Conservation (phyloP, 225 moss, liverwort and hornwort species). For the Polytrichum formosum region DNA sequence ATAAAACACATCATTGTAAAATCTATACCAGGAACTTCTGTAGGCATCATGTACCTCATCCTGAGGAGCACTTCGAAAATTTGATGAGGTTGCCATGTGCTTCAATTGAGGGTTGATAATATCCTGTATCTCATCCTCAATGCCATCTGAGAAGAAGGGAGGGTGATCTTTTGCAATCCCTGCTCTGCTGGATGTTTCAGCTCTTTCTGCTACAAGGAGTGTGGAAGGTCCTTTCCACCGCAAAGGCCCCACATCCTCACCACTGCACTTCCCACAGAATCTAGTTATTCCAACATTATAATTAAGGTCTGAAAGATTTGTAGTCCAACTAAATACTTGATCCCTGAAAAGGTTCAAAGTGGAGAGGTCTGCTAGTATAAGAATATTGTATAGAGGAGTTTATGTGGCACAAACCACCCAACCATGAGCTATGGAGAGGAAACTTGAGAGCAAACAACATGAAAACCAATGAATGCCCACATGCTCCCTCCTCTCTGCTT, state of each 20-base stretch:
- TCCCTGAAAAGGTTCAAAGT: no score
- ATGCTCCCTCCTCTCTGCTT: no score
- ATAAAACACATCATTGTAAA: constrained; percentile 1
- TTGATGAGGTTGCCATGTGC: neutral
- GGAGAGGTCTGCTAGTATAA: no score
- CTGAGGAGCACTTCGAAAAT: constrained; percentile 3
- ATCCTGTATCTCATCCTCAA: constrained; percentile 21
- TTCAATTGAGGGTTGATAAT: neutral
- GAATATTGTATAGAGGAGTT: no score
- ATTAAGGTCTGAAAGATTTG: no score
- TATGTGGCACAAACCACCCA: no score
- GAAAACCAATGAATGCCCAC: no score
- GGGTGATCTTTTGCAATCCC: constrained; percentile 14
- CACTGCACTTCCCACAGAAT: constrained; percentile 44
- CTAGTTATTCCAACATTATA: no score
- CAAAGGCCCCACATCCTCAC: constrained; percentile 60
- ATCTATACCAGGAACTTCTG: no score
- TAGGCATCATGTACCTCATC: constrained; percentile 8
- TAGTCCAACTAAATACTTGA: no score
- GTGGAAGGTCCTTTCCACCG: constrained; percentile 48
- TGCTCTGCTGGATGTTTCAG: constrained; percentile 19
- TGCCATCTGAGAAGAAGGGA: constrained; percentile 1
- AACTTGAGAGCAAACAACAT: no score
- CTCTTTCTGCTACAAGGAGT: constrained; percentile 16
- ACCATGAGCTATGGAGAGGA: no score